Percentiles rank a stretch among this genome's conserved stretches.
Conservation (phyloP, 805 yeast species). For the Saturnispora halmiae region DNA sequence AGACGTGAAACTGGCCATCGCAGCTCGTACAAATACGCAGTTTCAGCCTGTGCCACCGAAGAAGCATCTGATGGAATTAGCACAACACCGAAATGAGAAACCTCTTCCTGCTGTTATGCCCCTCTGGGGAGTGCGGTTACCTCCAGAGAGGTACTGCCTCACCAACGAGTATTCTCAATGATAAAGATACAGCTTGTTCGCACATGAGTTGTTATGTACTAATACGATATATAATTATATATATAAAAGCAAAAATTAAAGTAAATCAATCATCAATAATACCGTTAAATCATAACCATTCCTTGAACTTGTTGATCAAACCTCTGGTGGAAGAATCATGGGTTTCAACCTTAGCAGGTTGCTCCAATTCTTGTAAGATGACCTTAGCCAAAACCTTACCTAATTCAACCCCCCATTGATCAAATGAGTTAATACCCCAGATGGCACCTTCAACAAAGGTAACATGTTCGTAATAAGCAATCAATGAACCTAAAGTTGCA, state of each 20-base stretch:
- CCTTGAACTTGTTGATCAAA: conserved; percentile 90
- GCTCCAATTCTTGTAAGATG: conserved; percentile 81
- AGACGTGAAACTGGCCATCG: conserved; percentile 85
- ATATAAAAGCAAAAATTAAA: conserved; percentile 1
- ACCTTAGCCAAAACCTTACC: conserved; percentile 97
- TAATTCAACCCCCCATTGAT: conserved; percentile 99
- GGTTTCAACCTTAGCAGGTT: conserved; percentile 40
- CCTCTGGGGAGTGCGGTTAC: conserved; percentile 84
- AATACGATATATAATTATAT: too few species aligned
- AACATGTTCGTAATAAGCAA: conserved; percentile 95
- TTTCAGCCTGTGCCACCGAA: conserved; percentile 95
- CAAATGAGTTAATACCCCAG: conserved; percentile 99
- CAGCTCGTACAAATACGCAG: conserved; percentile 90
- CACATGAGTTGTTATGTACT: too few species aligned
- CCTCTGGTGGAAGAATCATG: conserved; percentile 92
- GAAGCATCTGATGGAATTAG: conserved; percentile 80
- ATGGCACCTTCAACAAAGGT: conserved; percentile 98
- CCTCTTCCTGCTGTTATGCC: conserved; percentile 88
- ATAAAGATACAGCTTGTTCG: too few species aligned
- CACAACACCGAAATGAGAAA: conserved; percentile 83
- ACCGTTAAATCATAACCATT: conserved; percentile 46
- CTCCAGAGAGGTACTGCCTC: conserved; percentile 94
- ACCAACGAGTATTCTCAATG: too few species aligned
- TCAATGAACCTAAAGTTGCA: conserved; percentile 89
- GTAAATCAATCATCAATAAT: not conserved